Evolutionary conservation across 345 rosid genomes (phyloP), one percentile per base, ranked within the genome.

Genomic region (Excoecaria cochinchinensis): DNA sequence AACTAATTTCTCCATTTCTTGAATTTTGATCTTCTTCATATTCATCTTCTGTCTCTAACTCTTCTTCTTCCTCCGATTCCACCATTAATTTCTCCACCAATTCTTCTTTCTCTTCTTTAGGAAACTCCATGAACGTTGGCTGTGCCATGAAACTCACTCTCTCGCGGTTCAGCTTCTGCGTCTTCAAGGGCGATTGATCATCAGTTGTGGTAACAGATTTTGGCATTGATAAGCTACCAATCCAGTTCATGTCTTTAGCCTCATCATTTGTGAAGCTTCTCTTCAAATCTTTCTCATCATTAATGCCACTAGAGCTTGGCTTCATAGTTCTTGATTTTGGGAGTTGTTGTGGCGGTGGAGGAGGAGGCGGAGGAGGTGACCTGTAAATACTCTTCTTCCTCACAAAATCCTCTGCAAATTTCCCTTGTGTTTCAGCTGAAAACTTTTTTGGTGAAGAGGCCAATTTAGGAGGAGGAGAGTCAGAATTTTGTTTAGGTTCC

Each of bases 281-380:
- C 47, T 46, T 67, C 21, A 61, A n/a, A 22, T 75, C 75, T 72
- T 77, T 73, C 47, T 73, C 84, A 51, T 80, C 72, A 63, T 79
- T 84, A 57, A 64, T 66, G 12, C 48, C 56, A 62, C 71, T n/a
- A 14, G 71, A 67, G 55, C 24, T 31, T 1, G 77, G 53, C 72
- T 81, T 88, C 79, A 67, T 57, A 17, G 86, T 77, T 11, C 85
- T 74, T 11, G 89, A 74, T 67, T 79, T 87, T 24, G 66, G 79
- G 67, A 75, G 67, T 0, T 85, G 82, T 0, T 92, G 96, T 9
- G 92, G 95, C 0, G 97, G 95, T 0, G 97, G 91, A 0, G 93
- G 95, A 0, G 92, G 94, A 0, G 94, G 90, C 0, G 90, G 87
- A 72, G 91, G 88, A 67, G 87, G 82, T 50, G 84, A 76, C 61